These are phyloP conservation scores for Dactylellina sp. DNA, from an alignment of 2,329 filamentous ascomycete genomes.

Conservation along the genomic window DNA sequence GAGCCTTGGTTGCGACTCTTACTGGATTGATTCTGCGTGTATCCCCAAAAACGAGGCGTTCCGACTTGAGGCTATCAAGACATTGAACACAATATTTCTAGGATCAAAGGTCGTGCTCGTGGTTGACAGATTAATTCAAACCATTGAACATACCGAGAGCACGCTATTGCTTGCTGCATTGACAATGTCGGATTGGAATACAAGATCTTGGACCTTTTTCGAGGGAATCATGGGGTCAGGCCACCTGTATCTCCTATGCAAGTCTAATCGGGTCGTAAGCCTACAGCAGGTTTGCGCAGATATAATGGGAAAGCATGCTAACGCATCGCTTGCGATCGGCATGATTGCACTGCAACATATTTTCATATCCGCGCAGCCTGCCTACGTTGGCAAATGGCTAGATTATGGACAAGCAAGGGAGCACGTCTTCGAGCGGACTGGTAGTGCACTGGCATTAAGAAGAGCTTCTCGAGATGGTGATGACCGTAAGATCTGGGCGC, in stretches of 20 bases:
- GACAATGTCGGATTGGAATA: slow-evolving; percentile 60
- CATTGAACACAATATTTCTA: slow-evolving; percentile 60
- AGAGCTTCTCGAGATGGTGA: slow-evolving; percentile 9
- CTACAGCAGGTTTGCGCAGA: slow-evolving; percentile 1
- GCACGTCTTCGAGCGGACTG: slow-evolving; percentile 10
- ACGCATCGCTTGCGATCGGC: slow-evolving; percentile 5
- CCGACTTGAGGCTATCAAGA: slow-evolving; percentile 59
- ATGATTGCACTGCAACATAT: slow-evolving; percentile 10
- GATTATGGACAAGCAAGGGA: neutral
- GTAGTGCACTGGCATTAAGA: neutral
- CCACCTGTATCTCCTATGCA: neutral
- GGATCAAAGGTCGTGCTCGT: slow-evolving; percentile 58
- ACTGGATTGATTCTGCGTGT: slow-evolving; percentile 62
- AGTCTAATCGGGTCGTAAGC: slow-evolving; percentile 1
- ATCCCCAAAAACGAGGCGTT: slow-evolving; percentile 60
- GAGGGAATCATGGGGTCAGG: slow-evolving; percentile 44
- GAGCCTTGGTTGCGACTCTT: slow-evolving; percentile 59
- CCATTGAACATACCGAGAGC: slow-evolving; percentile 56
- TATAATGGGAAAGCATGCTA: neutral
- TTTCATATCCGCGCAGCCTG: slow-evolving; percentile 6
- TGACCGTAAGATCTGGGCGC: slow-evolving; percentile 5
- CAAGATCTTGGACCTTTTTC: slow-evolving; percentile 61
- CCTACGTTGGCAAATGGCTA: neutral
- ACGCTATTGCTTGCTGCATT: slow-evolving; percentile 58
- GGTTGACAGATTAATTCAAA: slow-evolving; percentile 60